Base-by-base conservation (phyloP, 169 alveolate species). In the Besnoitia besnoiti region DNA sequence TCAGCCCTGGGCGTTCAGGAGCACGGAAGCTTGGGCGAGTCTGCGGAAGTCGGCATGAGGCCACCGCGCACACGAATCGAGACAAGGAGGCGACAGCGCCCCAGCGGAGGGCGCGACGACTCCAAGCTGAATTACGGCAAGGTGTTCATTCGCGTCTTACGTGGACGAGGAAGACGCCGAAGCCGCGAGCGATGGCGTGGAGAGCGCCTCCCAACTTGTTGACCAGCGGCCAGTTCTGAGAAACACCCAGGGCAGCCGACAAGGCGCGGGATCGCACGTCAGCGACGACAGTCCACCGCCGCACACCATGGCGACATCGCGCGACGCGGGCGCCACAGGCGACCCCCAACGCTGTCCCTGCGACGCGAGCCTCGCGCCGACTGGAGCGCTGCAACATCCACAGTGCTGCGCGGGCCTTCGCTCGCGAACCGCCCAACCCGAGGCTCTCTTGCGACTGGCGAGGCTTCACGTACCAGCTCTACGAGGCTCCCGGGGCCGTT, bases 81-180 rank as follows among this genome's bases (percentile, higher is more conserved):
- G n/a, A n/a, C n/a, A n/a, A n/a, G n/a, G n/a, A n/a, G n/a, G n/a
- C n/a, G n/a, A n/a, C n/a, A n/a, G n/a, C n/a, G n/a, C n/a, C n/a
- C n/a, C n/a, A n/a, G n/a, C n/a, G n/a, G n/a, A n/a, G n/a, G n/a
- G n/a, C n/a, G n/a, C n/a, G n/a, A n/a, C n/a, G n/a, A n/a, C n/a
- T n/a, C n/a, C n/a, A n/a, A n/a, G n/a, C n/a, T n/a, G n/a, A n/a
- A n/a, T n/a, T n/a, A n/a, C n/a, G n/a, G n/a, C n/a, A n/a, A n/a
- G n/a, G n/a, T n/a, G n/a, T n/a, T 16, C 27, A 2, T 16, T 35
- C 44, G 39, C 16, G 59, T 21, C 87, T 40, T 77, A 77, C 87
- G 55, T 77, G 87, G 49, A 77, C 87, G 55, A 77, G 87, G 39
- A 77, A 27, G 87, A 77, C 87, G 87, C 55, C 87, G 59, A 30